Percentiles rank a stretch among this genome's conserved stretches.
phyloP scores from a whole-genome alignment of 2,329 filamentous ascomycete species.

The Pyrenochaeta sp. region DNA sequence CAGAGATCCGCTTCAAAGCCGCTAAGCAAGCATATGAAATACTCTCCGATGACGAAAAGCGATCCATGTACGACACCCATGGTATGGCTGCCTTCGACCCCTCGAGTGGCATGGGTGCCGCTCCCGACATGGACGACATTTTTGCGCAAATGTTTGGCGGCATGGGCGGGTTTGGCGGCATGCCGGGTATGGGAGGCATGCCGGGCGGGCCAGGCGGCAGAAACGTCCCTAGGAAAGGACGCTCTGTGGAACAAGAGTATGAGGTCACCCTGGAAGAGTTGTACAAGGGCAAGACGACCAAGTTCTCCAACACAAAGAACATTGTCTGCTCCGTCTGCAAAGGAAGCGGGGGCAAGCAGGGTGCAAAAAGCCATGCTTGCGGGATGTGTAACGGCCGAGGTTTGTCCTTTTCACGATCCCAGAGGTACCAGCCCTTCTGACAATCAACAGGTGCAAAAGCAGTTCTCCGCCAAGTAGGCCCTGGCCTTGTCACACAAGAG shows the following conservation, averaged over 20 bases:
- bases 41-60: slow-evolving; percentile 93
- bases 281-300: slow-evolving; percentile 98
- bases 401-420: slow-evolving; percentile 35
- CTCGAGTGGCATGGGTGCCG: slow-evolving; percentile 69
- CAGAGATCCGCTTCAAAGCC: slow-evolving; percentile 91
- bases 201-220: slow-evolving; percentile 62
- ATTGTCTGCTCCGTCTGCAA: slow-evolving; percentile 88
- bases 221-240: slow-evolving; percentile 70
- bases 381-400: slow-evolving; percentile 83
- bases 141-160: slow-evolving; percentile 85
- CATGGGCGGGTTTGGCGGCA: slow-evolving; percentile 53
- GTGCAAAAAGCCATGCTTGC: slow-evolving; percentile 84
- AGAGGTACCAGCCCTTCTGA: slow-evolving; percentile 23
- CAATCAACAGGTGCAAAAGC: slow-evolving; percentile 68
- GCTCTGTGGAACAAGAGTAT: slow-evolving; percentile 89
- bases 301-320: slow-evolving; percentile 95
- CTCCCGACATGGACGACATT: slow-evolving; percentile 88
- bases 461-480: slow-evolving; percentile 82
- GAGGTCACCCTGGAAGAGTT: slow-evolving; percentile 91
- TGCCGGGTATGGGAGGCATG: slow-evolving; percentile 65
- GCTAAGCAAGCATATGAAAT: slow-evolving; percentile 97
- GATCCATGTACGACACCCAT: slow-evolving; percentile 88
- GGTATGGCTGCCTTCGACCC: slow-evolving; percentile 96
- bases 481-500: slow-evolving; percentile 83
- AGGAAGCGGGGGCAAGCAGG: slow-evolving; percentile 89